Evolutionary conservation across 768 basidiomycete species (phyloP), one percentile per base, ranked within the genome.

Genomic region (Galerina marginata): DNA sequence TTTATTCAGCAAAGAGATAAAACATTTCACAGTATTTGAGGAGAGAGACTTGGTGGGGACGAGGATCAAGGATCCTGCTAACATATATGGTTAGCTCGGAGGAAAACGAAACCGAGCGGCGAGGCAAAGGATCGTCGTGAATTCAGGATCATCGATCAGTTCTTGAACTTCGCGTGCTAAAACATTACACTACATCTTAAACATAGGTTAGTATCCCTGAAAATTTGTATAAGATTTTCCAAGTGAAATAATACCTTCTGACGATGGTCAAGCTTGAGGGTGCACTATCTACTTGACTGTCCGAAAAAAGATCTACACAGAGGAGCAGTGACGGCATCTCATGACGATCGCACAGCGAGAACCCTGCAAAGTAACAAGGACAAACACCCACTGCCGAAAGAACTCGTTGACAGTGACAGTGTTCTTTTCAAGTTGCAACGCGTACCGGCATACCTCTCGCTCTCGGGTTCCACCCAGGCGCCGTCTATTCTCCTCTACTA

Each of bases 361-460:
- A 6, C 51, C 51, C 25, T 37, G 9, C 2, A 46, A 56, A n/a
- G 44, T 55, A 69, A 69, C 64, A 69, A 9, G 25, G n/a, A 14
- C 62, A 67, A 67, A 67, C 53, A 67, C 37, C 20, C 25, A 47
- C 52, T 60, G 62, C 65, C 65, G 61, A 61, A 53, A 12, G 54
- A 37, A 44, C 37, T 47, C 39, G 54, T 20, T 20, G 20, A 20
- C 20, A 20, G 20, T 62, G 39, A 37, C 25, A 43, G 54, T 14
- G 29, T 25, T 36, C 49, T 16, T 26, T 42, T 44, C 45, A 33
- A 42, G 36, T 10, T 37, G 42, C 42, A 44, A 46, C 23, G 15
- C 38, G 46, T 36, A 23, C 37, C 33, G 48, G 54, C 59, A n/a
- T 5, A 25, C 44, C 43, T n/a, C 43, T 50, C 26, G 23, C 29